phyloP scores from a whole-genome alignment of 1,284 basidiomycete species.

The Termitomyces sp. region DNA sequence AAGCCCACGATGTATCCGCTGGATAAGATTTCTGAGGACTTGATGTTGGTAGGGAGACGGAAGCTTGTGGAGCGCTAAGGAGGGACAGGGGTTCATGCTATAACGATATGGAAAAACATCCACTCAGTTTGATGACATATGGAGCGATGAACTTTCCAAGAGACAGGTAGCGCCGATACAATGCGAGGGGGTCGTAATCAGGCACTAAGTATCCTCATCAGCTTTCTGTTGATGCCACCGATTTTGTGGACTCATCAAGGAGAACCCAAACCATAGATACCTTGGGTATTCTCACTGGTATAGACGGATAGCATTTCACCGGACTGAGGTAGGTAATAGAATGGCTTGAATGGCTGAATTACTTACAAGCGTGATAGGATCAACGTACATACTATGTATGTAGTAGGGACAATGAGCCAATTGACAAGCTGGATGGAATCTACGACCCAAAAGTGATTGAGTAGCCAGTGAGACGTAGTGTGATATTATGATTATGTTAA shows the following conservation, averaged over 20 bases:
- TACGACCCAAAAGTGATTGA: background rate
- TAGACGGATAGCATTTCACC: background rate
- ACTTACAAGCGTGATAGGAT: background rate
- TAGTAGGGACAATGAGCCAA: background rate
- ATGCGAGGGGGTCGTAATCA: background rate
- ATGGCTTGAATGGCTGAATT: background rate
- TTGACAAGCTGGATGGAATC: background rate
- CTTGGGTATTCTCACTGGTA: background rate
- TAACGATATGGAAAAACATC: background rate
- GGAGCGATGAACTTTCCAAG: background rate
- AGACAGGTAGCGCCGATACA: background rate
- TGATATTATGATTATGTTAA: too few relatives aligned
- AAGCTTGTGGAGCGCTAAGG: background rate
- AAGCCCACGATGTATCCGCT: constrained; percentile 7
- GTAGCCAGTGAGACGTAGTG: background rate
- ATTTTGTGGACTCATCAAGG: background rate
- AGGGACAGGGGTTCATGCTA: background rate
- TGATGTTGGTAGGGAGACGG: constrained; percentile 2
- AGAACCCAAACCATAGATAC: background rate
- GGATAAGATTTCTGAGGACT: constrained; percentile 1
- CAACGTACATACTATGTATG: background rate
- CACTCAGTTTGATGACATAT: background rate
- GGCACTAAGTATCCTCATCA: background rate
- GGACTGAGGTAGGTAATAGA: background rate
- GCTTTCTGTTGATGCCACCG: background rate